These are phyloP conservation scores for Lepraria neglecta DNA, from an alignment of 495 filamentous ascomycete genomes.

Conservation along the genomic window DNA sequence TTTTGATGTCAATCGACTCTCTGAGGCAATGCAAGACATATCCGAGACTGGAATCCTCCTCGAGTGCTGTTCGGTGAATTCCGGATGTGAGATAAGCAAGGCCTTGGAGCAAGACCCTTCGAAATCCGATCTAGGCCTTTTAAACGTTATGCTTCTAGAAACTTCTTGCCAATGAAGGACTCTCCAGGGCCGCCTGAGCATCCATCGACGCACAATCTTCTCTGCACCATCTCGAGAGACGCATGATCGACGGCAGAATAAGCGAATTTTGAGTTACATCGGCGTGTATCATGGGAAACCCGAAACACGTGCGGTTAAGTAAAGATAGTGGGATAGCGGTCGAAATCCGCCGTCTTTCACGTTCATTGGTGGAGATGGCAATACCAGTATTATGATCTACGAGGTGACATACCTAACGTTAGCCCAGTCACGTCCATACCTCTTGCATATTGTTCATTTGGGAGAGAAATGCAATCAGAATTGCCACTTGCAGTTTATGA, in stretches of 20 bases:
- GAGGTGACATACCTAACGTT: no score
- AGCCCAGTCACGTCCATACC: no score
- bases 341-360: background rate
- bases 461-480: background rate
- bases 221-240: background rate
- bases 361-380: no score
- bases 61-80: background rate
- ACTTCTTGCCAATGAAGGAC: background rate
- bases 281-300: background rate
- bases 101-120: background rate
- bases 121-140: background rate
- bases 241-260: background rate
- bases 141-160: background rate
- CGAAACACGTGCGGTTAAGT: background rate
- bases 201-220: background rate
- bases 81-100: background rate
- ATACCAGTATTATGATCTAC: background rate
- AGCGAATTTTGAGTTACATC: background rate
- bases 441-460: no score
- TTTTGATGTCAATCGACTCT: background rate
- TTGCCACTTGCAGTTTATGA: background rate
- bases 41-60: background rate
- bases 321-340: background rate
- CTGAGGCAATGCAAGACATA: background rate
- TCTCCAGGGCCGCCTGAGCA: background rate